Conservation (phyloP, 371 early-diverging fungal genomes). For the Mucor piriformis region DNA sequence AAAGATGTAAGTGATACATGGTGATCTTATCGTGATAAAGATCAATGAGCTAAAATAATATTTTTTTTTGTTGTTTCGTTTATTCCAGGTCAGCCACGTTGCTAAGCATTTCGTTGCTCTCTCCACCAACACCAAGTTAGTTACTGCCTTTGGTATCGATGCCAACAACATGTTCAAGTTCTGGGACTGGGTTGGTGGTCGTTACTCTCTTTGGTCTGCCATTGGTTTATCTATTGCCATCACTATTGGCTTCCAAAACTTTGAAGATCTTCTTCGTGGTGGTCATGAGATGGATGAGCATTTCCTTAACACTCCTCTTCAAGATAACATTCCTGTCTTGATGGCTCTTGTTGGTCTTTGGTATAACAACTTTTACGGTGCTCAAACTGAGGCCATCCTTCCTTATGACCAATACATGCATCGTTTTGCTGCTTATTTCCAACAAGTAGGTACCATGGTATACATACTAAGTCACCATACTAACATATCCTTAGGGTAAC, state of each 20-base stretch:
- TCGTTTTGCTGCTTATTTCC: conserved; percentile 97
- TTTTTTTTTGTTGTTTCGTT: conserved; percentile 11
- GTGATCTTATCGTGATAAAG: conserved; percentile 25
- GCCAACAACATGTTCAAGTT: conserved; percentile 97
- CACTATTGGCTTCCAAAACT: conserved; percentile 96
- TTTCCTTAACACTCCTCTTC: conserved; percentile 86
- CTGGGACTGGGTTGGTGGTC: conserved; percentile 99
- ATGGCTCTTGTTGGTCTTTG: conserved; percentile 94
- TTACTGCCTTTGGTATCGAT: conserved; percentile 92
- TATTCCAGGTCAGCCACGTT: conserved; percentile 70
- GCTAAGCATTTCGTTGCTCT: conserved; percentile 99
- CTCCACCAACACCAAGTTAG: conserved; percentile 94
- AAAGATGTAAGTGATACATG: conserved; percentile 69
- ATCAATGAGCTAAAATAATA: conserved; percentile 9
- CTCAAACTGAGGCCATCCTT: conserved; percentile 94
- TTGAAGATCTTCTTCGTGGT: conserved; percentile 89
- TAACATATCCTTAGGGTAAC: conserved; percentile 71
- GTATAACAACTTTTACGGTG: conserved; percentile 98
- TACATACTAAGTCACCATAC: too few species aligned
- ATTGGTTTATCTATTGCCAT: conserved; percentile 97
- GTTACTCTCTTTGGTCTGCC: conserved; percentile 99
- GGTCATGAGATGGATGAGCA: conserved; percentile 97
- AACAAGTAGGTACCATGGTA: conserved; percentile 87
- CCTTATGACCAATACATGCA: conserved; percentile 99
- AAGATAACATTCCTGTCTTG: conserved; percentile 92